These are phyloP conservation scores for Zoysia japonica DNA, from an alignment of 176 grass and related monocot genomes.

Conservation along the genomic window DNA sequence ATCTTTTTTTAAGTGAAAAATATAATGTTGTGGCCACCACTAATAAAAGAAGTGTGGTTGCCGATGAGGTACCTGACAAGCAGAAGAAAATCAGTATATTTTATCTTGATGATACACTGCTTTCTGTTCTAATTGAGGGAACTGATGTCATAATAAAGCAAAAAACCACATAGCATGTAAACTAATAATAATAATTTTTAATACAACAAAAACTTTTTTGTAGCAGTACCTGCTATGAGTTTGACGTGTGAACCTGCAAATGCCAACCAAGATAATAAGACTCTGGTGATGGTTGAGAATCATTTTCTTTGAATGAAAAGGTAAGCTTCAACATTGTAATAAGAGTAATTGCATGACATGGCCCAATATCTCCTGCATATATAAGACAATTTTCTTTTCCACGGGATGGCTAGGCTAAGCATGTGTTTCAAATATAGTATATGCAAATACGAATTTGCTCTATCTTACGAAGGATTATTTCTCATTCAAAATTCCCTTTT, in stretches of 20 bases:
- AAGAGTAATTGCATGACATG: too few relatives aligned
- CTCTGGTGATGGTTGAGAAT: too few relatives aligned
- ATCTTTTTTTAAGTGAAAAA: constrained; percentile 10
- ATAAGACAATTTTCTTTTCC: too few relatives aligned
- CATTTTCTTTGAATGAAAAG: too few relatives aligned
- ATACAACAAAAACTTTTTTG: background rate
- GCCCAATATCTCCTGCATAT: too few relatives aligned
- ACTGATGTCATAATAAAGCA: background rate
- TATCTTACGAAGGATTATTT: too few relatives aligned
- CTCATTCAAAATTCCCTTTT: too few relatives aligned
- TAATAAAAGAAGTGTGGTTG: background rate
- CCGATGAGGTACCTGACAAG: constrained; percentile 28
- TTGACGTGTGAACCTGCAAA: constrained; percentile 42
- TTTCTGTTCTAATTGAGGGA: background rate
- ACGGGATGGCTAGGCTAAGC: too few relatives aligned
- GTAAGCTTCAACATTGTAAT: too few relatives aligned
- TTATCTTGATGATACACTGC: background rate
- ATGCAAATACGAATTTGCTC: too few relatives aligned
- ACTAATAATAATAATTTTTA: too few relatives aligned
- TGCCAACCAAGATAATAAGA: background rate
- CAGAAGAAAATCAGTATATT: background rate
- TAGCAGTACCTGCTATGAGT: constrained; percentile 42
- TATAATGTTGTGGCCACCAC: constrained; percentile 18
- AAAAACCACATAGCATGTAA: background rate
- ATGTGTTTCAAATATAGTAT: too few relatives aligned